Base-by-base conservation (phyloP, 208 protist species). In the Crithidia bombi region DNA sequence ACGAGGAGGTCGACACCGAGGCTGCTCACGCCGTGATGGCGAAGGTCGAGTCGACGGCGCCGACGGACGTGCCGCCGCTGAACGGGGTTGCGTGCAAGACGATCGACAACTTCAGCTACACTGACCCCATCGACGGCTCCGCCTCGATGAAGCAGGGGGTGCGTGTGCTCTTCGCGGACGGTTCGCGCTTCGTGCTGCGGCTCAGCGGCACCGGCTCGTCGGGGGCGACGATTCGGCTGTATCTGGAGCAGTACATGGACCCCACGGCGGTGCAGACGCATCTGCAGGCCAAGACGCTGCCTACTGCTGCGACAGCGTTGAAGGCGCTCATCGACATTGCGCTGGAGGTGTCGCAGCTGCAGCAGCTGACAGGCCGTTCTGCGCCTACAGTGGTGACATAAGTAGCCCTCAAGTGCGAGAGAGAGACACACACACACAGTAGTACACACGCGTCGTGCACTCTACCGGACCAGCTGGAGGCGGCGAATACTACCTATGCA, bases 321-420 rank as follows among this genome's bases (percentile, higher is more conserved):
- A 79, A 86, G 65, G 81, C 92, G 2, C 66, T 99, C 23, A 87
- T 98, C 35, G 33, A 81, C 3, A 72, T 98, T 15, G 97, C 93
- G 2, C 85, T 98, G 25, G 36, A 77, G 33, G 68, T 98, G 30
- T 90, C 94, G 17, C 59, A 96, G 43, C 83, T 99, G 23, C 23
- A 79, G n/a, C 54, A 86, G 38, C 79, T 92, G 72, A 99, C 97
- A 28, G 94, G 94, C 15, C 89, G 97, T 68, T 69, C 92, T 19
- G 75, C 87, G 35, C 97, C 98, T n/a, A 98, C 93, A 39, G 98
- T 99, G 52, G 98, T 99, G 63, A 99, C 98, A 36, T 99, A 92
- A 87, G 28, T 38, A 49, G 19, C 5, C 15, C 26, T 5, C 49
- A 14, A 54, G 25, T 9, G 19, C 10, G n/a, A 50, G 6, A 50